Conservation (phyloP, 169 alveolate species). For the Toxoplasma gondii region DNA sequence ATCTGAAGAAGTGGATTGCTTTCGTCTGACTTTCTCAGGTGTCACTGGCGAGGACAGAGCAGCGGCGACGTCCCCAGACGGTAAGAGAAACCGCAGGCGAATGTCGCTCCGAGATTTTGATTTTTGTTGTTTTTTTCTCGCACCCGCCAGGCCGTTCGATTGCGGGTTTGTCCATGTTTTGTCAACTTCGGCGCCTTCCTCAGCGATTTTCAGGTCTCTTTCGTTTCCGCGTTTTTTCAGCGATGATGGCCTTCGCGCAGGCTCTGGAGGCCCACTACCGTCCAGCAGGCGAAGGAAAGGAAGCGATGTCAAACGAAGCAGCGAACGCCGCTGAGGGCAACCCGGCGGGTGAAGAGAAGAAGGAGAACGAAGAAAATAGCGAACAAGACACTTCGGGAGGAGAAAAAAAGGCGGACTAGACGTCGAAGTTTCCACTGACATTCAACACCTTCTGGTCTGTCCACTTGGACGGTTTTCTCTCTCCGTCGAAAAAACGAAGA, state of each 20-base stretch:
- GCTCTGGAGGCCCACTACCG: neutral
- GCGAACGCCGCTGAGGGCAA: neutral
- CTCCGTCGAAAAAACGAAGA: no score
- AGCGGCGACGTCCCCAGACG: neutral
- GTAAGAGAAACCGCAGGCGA: neutral
- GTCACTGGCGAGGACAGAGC: neutral
- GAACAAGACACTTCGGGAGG: neutral
- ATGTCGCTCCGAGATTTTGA: neutral
- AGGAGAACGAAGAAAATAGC: neutral
- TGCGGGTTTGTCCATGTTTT: neutral
- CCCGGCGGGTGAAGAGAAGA: neutral
- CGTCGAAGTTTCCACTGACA: no score
- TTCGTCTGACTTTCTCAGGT: neutral
- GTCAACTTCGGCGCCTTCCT: neutral
- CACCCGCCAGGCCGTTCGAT: neutral
- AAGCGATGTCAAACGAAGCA: neutral
- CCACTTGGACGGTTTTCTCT: no score
- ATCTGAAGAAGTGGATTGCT: no score
- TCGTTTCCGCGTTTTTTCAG: neutral
- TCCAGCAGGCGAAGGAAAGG: neutral
- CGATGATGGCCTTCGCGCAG: conserved; percentile 12
- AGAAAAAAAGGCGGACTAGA: neutral
- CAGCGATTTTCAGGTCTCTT: neutral
- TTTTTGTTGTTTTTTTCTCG: neutral
- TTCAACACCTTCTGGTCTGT: no score